A percentile compares a stretch with the other conserved stretches of the same genome.
Conservation (phyloP, 2,329 filamentous ascomycete species). For the Talaromyces pinophilus region DNA sequence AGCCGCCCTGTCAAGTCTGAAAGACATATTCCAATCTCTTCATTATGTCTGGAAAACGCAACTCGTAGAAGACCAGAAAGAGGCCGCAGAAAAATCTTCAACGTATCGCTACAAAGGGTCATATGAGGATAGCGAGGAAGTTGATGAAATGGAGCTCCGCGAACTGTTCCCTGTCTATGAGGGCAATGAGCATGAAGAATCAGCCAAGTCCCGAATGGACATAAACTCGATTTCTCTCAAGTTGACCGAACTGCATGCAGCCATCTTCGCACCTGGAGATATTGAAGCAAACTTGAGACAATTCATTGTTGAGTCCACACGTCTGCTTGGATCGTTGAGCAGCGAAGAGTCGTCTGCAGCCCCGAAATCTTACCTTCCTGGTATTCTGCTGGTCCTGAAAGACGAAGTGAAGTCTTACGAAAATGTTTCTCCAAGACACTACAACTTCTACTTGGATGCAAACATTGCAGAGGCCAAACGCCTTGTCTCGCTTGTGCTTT, state of each 20-base stretch:
- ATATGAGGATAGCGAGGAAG: constrained; percentile 72
- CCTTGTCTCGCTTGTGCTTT: constrained; percentile 68
- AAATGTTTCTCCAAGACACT: constrained; percentile 50
- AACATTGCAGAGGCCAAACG: constrained; percentile 76
- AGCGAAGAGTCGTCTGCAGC: constrained; percentile 29
- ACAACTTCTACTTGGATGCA: constrained; percentile 87
- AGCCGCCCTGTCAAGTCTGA: constrained; percentile 57
- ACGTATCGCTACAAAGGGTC: constrained; percentile 83
- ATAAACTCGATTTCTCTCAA: constrained; percentile 60
- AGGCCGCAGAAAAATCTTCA: constrained; percentile 71
- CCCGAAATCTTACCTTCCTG: constrained; percentile 62
- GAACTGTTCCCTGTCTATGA: constrained; percentile 81
- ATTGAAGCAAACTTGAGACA: constrained; percentile 34
- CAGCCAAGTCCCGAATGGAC: constrained; percentile 36
- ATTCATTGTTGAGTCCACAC: constrained; percentile 39
- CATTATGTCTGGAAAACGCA: constrained; percentile 79
- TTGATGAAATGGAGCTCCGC: constrained; percentile 72
- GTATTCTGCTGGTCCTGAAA: constrained; percentile 65
- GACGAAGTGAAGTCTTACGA: constrained; percentile 58
- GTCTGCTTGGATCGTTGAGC: constrained; percentile 39
- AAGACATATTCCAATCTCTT: constrained; percentile 68
- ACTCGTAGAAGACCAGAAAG: constrained; percentile 72
- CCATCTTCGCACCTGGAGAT: constrained; percentile 42
- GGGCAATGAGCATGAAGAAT: constrained; percentile 45
- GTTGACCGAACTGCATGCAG: constrained; percentile 61